Base-by-base conservation (phyloP, 331 rosid genomes). In the Malus hybrid region DNA sequence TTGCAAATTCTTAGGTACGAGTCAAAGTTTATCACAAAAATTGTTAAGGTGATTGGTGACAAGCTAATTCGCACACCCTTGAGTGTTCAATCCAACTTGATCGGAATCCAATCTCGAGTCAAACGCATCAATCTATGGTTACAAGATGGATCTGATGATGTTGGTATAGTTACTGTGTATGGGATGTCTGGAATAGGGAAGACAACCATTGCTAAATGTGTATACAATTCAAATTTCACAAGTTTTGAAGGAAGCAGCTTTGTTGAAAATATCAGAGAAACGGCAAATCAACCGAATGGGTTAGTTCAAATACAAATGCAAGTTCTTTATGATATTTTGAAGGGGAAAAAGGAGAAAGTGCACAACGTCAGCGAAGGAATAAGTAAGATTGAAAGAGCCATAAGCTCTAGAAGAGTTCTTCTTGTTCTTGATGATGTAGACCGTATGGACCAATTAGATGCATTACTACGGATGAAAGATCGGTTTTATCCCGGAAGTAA, bases 181-280 rank as follows among this genome's bases (percentile, higher is more conserved):
- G 81, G 81, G 27, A 77, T 77, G 27, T 18, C 14, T 13, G 81
- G 81, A 48, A 77, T 77, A 77, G 65, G 75, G 52, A 71, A 71
- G 8, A 54, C 81, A 18, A 61, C 76, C 12, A 57, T 70, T 6
- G 68, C 70, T 1, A 70, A 61, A 16, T 31, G 4, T 19, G 29
- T 48, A 4, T 70, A 68, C 15, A 48, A 70, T 56, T 8, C 66
- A 6, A 68, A 27, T 54, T 70, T 32, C 22, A 6, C 10, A 20
- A 42, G 36, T 1, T 77, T 77, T 39, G 27, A 33, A 6, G 57
- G 54, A 34, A 70, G 64, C 44, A 39, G 70, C 14, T 77, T 77
- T 54, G 36, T 77, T 22, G 64, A 55, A 50, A 62, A 70, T 18
- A 22, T 77, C 3, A 61, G 32, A 50, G 27, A 32, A 24, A 20